phyloP scores from a whole-genome alignment of 305 asterid species.

The Euphrasia arctica region DNA sequence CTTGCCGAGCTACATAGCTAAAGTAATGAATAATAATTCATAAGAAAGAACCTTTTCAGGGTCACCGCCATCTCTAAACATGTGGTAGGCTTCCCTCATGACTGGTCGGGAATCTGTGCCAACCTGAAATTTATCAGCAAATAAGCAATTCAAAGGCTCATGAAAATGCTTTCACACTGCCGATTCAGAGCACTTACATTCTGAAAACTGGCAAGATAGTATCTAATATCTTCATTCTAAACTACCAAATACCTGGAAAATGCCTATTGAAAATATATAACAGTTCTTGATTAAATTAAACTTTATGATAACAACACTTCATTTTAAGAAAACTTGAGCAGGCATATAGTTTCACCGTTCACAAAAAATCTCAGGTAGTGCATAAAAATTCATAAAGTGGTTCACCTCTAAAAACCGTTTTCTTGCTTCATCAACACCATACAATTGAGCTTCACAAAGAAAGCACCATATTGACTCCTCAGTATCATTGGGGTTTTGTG shows the following conservation, averaged over 20 bases:
- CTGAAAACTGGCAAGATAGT: constrained; percentile 1
- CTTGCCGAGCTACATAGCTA: constrained; percentile 14
- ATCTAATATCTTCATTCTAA: constrained; percentile 2
- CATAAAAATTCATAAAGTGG: not conserved
- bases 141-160: constrained; percentile 24
- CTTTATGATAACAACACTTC: too few species aligned
- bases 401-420: constrained; percentile 66
- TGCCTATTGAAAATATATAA: not conserved
- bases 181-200: not conserved
- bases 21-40: constrained; percentile 11
- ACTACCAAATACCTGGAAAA: not conserved
- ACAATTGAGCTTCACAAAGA: constrained; percentile 85
- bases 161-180: constrained; percentile 7
- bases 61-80: constrained; percentile 81
- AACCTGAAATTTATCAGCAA: constrained; percentile 41
- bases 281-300: not conserved
- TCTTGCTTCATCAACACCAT: constrained; percentile 81
- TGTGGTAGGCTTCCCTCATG: constrained; percentile 62
- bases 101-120: constrained; percentile 73
- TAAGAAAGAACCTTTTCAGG: constrained; percentile 62
- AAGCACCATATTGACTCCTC: constrained; percentile 97
- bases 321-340: not conserved
- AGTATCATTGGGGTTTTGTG: constrained; percentile 89
- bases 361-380: not conserved
- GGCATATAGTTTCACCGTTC: not conserved